These are phyloP conservation scores for Claviceps pazoutovae DNA, from an alignment of 2,329 filamentous ascomycete genomes.

Conservation along the genomic window DNA sequence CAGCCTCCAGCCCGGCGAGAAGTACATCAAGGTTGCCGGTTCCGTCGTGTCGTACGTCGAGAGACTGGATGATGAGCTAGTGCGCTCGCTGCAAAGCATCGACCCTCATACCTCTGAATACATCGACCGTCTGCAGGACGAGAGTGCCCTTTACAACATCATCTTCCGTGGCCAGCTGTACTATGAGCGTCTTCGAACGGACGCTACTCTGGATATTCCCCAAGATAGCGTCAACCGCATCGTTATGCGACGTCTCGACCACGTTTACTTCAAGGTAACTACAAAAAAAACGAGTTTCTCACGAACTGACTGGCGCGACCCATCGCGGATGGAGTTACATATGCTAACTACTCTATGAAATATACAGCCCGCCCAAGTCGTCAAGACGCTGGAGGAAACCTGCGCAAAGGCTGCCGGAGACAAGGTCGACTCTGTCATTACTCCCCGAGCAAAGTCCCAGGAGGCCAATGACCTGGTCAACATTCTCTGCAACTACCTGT, in stretches of 20 bases:
- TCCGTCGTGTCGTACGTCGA: slow-evolving; percentile 91
- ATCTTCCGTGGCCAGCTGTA: slow-evolving; percentile 83
- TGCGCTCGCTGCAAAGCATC: slow-evolving; percentile 90
- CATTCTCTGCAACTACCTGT: slow-evolving; percentile 86
- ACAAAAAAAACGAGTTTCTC: background rate
- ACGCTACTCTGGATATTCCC: slow-evolving; percentile 53
- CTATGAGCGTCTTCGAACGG: slow-evolving; percentile 65
- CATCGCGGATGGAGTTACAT: background rate
- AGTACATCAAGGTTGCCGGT: slow-evolving; percentile 80
- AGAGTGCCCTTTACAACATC: slow-evolving; percentile 79
- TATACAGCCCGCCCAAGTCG: slow-evolving; percentile 65
- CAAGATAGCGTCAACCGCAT: slow-evolving; percentile 88
- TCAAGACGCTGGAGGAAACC: slow-evolving; percentile 87
- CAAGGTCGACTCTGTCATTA: slow-evolving; percentile 63
- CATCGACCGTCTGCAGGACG: slow-evolving; percentile 86
- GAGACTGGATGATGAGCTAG: slow-evolving; percentile 92
- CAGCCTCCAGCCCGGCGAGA: slow-evolving; percentile 55
- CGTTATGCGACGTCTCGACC: slow-evolving; percentile 85
- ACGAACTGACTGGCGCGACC: background rate
- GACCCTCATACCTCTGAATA: slow-evolving; percentile 98
- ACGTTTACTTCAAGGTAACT: slow-evolving; percentile 90
- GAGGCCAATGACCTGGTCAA: slow-evolving; percentile 69
- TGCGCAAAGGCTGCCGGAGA: slow-evolving; percentile 71
- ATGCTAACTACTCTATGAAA: slow-evolving; percentile 5
- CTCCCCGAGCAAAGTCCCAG: slow-evolving; percentile 51